Evolutionary conservation across 2,329 filamentous ascomycete species (phyloP), one percentile per base, ranked within the genome.

Genomic region (Monascus ruber): DNA sequence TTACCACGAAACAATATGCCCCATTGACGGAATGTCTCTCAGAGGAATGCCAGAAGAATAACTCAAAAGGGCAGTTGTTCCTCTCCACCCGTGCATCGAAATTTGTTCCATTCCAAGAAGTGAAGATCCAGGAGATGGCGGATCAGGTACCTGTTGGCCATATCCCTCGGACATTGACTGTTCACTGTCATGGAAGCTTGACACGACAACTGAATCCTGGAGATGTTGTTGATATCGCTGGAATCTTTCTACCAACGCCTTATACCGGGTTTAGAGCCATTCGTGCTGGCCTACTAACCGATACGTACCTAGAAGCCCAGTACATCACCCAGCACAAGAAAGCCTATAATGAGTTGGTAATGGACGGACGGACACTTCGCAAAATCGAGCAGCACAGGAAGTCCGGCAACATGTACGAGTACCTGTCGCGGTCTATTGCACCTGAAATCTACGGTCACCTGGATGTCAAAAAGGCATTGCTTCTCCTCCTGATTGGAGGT

Each of bases 261-360:
- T 98, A 98, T 62, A 98, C 91, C n/a, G 91, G 91, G 33, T 98
- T 98, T 74, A 83, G 93, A 66, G 93, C 91, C 3, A 95, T 98
- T 68, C 83, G 84, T 50, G 91, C 91, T 25, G 91, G 91, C 42
- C 76, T 98, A n/a, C 68, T 98, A 44, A 98, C 91, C 28, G 91
- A 98, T 56, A 98, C 91, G 1, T 98, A 94, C 58, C 70, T 98
- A 8, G 91, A 98, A 65, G 91, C 89, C 4, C 91, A 98, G 59
- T 75, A 93, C 56, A 80, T 98, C 35, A 79, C 79, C 33, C 91
- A 98, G 62, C 91, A 98, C 74, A 98, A 98, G 70, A 94, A 95
- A 66, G 88, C 89, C 1, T 98, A 98, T 63, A 85, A 93, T 47
- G 83, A 94, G 54, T 85, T 95, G 69, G 75, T 80, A 26, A 77